Percentiles rank a stretch among this genome's conserved stretches.
Evolutionary conservation across 495 filamentous ascomycete species (phyloP).

Genomic region (Talaromyces proteolyticus): DNA sequence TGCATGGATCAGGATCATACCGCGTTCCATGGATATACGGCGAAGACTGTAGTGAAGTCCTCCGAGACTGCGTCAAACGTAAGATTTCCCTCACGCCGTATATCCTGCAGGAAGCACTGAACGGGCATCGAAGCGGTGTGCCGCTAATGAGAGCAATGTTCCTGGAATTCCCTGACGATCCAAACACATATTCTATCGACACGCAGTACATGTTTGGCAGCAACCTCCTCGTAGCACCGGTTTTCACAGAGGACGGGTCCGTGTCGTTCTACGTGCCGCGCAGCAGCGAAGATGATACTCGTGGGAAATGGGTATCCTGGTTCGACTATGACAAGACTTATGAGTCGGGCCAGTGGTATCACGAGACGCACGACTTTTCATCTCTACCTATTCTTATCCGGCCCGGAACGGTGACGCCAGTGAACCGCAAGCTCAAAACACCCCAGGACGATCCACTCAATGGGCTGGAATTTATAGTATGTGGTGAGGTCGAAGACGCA

Average conservation of each 20-base stretch:
- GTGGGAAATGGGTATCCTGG: conserved; percentile 48
- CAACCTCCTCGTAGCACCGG: conserved; percentile 51
- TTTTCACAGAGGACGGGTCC: conserved; percentile 52
- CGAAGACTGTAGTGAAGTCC: conserved; percentile 50
- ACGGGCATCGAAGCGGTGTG: conserved; percentile 36
- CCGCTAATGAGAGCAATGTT: conserved; percentile 57
- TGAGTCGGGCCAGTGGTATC: conserved; percentile 34
- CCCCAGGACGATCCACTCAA: conserved; percentile 29
- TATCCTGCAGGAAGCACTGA: conserved; percentile 48
- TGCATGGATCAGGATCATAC: conserved; percentile 62
- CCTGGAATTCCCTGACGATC: conserved; percentile 59
- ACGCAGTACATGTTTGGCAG: conserved; percentile 62
- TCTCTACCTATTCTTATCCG: conserved; percentile 33
- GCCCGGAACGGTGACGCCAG: conserved; percentile 28
- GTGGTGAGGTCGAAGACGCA: conserved; percentile 19
- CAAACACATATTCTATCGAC: conserved; percentile 57
- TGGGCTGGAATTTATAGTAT: conserved; percentile 33
- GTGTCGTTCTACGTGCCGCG: conserved; percentile 58
- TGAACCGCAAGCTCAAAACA: conserved; percentile 25
- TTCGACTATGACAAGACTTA: conserved; percentile 36
- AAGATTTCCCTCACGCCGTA: conserved; percentile 62
- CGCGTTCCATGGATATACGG: conserved; percentile 70
- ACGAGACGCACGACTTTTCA: conserved; percentile 36
- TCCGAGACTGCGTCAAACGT: conserved; percentile 51
- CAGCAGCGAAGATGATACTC: conserved; percentile 17